These are phyloP conservation scores for Tephrocybe sp. DNA, from an alignment of 768 basidiomycete genomes.

Conservation along the genomic window DNA sequence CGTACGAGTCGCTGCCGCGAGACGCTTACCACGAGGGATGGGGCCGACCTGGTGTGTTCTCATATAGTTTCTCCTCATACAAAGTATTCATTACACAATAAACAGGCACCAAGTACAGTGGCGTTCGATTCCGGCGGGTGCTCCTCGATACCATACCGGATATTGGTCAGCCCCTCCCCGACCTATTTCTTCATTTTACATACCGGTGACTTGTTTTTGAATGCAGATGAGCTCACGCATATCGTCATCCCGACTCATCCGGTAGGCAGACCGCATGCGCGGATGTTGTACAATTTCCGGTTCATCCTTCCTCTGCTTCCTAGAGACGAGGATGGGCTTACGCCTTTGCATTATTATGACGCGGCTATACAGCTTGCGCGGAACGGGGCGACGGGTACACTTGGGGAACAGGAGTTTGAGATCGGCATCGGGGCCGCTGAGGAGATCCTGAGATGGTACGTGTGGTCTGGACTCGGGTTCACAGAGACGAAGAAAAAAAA, in stretches of 20 bases:
- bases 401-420: conserved; percentile 66
- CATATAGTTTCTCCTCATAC: not conserved
- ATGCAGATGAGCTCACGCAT: conserved; percentile 64
- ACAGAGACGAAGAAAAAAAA: too few relatives aligned
- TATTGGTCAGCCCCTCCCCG: conserved; percentile 51
- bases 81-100: not conserved
- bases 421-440: conserved; percentile 59
- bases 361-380: conserved; percentile 72
- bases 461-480: not conserved
- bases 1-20: conserved; percentile 69
- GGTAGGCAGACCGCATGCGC: conserved; percentile 62
- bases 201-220: not conserved
- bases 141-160: conserved; percentile 69
- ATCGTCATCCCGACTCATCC: conserved; percentile 73
- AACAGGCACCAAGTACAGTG: conserved; percentile 58
- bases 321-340: conserved; percentile 60
- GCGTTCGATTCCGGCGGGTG: conserved; percentile 60
- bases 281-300: conserved; percentile 80
- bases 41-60: conserved; percentile 61
- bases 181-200: conserved; percentile 11
- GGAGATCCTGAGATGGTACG: conserved; percentile 62
- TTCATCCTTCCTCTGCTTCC: conserved; percentile 65
- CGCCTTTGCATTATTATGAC: conserved; percentile 74
- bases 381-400: conserved; percentile 49
- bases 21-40: conserved; percentile 68